These are phyloP conservation scores for Lachancea meyersii DNA, from an alignment of 805 yeast genomes.

Conservation along the genomic window DNA sequence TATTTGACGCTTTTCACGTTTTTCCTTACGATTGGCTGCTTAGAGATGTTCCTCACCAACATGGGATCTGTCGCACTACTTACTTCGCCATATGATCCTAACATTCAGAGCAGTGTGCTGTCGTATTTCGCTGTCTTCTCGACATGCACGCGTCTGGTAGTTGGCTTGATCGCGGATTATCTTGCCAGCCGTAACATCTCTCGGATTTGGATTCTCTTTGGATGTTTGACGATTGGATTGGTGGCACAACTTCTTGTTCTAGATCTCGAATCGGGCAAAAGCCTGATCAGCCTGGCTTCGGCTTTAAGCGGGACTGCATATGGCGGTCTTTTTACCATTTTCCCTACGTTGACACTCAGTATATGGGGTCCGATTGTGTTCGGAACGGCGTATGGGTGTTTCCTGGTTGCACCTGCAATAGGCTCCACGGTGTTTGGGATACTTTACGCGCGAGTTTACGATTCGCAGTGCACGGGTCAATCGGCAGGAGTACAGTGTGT, in stretches of 20 bases:
- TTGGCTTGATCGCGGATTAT: constrained; percentile 67
- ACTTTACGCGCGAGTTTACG: constrained; percentile 60
- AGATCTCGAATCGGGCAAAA: constrained; percentile 16
- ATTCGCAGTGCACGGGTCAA: constrained; percentile 30
- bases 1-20: constrained; percentile 60
- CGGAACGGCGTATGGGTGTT: constrained; percentile 90
- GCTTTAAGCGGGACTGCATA: constrained; percentile 61
- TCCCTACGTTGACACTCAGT: constrained; percentile 76
- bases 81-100: constrained; percentile 14
- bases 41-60: constrained; percentile 79
- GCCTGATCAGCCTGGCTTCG: constrained; percentile 32
- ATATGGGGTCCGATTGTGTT: constrained; percentile 85
- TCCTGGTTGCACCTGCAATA: constrained; percentile 82
- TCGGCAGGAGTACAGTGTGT: constrained; percentile 16
- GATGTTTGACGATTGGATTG: constrained; percentile 33
- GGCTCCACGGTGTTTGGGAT: constrained; percentile 68
- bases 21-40: constrained; percentile 69
- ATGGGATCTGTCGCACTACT: constrained; percentile 65
- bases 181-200: constrained; percentile 32
- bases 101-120: constrained; percentile 36
- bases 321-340: constrained; percentile 80
- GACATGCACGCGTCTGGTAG: constrained; percentile 57
- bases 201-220: constrained; percentile 30
- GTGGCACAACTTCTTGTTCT: constrained; percentile 33
- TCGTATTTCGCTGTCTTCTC: constrained; percentile 65